Percentiles rank a stretch among this genome's conserved stretches.
Evolutionary conservation across 371 early-diverging fungal genomes (phyloP).

Genomic region (Lichtheimia hyalospora): DNA sequence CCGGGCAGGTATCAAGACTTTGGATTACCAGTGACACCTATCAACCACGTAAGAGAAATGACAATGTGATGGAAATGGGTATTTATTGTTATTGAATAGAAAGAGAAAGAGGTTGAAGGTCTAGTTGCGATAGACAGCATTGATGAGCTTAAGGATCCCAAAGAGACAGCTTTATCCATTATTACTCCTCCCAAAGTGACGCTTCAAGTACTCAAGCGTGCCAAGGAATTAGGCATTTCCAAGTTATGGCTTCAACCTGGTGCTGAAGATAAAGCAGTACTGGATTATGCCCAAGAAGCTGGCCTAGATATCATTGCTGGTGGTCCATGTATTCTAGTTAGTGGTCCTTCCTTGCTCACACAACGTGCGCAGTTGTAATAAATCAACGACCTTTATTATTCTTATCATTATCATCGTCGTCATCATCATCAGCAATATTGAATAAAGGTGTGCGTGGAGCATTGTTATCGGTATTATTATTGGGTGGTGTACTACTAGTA

Average conservation of each 20-base stretch:
- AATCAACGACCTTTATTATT: background rate
- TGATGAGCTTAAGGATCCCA: slow-evolving; percentile 39
- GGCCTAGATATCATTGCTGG: slow-evolving; percentile 63
- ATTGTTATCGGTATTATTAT: background rate
- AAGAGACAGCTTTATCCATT: slow-evolving; percentile 60
- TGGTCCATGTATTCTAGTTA: slow-evolving; percentile 76
- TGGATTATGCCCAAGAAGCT: slow-evolving; percentile 50
- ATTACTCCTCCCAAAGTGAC: slow-evolving; percentile 83
- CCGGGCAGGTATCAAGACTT: slow-evolving; percentile 39
- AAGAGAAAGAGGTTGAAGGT: slow-evolving; percentile 51
- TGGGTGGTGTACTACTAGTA: background rate
- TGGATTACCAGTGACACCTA: slow-evolving; percentile 42
- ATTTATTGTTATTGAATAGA: slow-evolving; percentile 37
- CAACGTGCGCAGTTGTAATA: slow-evolving; percentile 9
- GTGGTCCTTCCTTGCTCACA: slow-evolving; percentile 39
- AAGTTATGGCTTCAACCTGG: slow-evolving; percentile 86
- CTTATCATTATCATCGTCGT: slow-evolving; percentile 1
- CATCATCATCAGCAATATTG: slow-evolving; percentile 18
- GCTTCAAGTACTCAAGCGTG: slow-evolving; percentile 58
- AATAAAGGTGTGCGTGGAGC: slow-evolving; percentile 11
- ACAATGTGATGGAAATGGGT: too few relatives aligned
- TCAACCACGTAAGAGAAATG: slow-evolving; percentile 39
- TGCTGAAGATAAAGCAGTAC: slow-evolving; percentile 58
- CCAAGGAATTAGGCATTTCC: slow-evolving; percentile 61
- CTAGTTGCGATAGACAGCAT: slow-evolving; percentile 43